A percentile compares a stretch with the other conserved stretches of the same genome.
These are phyloP conservation scores for Terana coerulea DNA, from an alignment of 768 basidiomycete species.

Conservation along the genomic window DNA sequence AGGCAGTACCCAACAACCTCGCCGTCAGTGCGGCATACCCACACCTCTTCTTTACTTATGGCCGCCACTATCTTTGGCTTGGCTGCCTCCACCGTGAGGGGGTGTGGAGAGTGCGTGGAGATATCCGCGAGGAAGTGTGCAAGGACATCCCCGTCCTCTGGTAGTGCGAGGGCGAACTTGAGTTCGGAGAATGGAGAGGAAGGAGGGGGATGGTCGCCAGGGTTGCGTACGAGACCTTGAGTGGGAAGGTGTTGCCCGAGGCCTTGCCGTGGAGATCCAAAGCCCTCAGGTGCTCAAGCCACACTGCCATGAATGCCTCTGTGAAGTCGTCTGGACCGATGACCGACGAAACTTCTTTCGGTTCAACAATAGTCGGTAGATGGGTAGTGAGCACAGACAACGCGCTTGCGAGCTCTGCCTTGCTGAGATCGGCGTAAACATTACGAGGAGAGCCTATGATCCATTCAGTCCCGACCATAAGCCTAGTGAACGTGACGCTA, in stretches of 20 bases:
- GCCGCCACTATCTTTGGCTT: background rate
- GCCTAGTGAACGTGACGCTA: no score
- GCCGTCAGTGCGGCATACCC: conserved; percentile 8
- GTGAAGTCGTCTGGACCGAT: conserved; percentile 5
- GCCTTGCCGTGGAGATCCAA: conserved; percentile 1
- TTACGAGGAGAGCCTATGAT: background rate
- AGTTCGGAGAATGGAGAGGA: background rate
- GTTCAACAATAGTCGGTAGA: background rate
- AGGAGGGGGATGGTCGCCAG: conserved; percentile 9
- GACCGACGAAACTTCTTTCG: background rate
- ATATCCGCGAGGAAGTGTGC: conserved; percentile 12
- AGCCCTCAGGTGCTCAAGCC: conserved; percentile 1
- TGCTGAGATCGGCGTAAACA: background rate
- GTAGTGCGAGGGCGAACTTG: conserved; percentile 1
- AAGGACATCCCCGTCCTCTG: conserved; percentile 7
- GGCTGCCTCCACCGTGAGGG: background rate
- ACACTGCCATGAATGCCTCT: conserved; percentile 8
- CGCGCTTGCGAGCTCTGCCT: background rate
- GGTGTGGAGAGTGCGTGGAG: background rate
- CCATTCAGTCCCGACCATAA: conserved; percentile 1
- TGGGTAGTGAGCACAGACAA: background rate
- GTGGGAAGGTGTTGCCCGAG: background rate
- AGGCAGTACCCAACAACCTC: conserved; percentile 11
- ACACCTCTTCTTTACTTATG: conserved; percentile 1
- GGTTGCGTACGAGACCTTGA: conserved; percentile 11